Evolutionary conservation across 2,329 filamentous ascomycete species (phyloP).

Genomic region (Botrytis fabae): DNA sequence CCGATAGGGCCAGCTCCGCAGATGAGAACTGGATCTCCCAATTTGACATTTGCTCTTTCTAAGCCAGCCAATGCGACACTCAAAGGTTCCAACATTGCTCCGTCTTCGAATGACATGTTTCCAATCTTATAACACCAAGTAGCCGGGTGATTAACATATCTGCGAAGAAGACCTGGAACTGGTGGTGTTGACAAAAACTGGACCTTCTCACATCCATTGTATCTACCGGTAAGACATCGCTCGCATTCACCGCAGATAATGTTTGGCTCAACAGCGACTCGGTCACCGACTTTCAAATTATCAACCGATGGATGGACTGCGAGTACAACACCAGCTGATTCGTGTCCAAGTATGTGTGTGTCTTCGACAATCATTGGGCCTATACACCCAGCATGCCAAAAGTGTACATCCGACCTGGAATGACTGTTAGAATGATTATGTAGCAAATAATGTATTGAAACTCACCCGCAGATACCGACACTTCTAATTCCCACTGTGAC

Average conservation of each 20-base stretch:
- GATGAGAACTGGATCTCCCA: constrained; percentile 85
- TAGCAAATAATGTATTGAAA: constrained; percentile 20
- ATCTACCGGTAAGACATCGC: constrained; percentile 86
- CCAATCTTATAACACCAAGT: constrained; percentile 97
- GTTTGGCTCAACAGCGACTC: constrained; percentile 91
- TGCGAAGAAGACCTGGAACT: constrained; percentile 78
- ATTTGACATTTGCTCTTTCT: constrained; percentile 74
- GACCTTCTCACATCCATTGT: constrained; percentile 90
- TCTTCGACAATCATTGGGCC: constrained; percentile 90
- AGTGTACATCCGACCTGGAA: constrained; percentile 84
- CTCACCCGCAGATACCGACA: constrained; percentile 92
- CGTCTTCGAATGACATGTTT: constrained; percentile 87
- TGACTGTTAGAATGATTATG: constrained; percentile 18
- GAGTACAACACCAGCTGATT: constrained; percentile 82
- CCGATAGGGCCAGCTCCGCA: constrained; percentile 95
- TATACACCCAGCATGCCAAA: constrained; percentile 95
- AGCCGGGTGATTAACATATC: constrained; percentile 93
- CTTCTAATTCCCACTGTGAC: constrained; percentile 88
- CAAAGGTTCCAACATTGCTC: constrained; percentile 85
- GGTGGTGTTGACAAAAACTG: constrained; percentile 89
- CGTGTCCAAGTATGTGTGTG: constrained; percentile 91
- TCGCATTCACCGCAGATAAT: constrained; percentile 90
- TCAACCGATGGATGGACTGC: constrained; percentile 80
- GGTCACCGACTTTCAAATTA: constrained; percentile 77
- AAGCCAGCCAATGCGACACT: constrained; percentile 86